Evolutionary conservation across 106 monocot species (phyloP).

Genomic region (Amphibolis antarctica): DNA sequence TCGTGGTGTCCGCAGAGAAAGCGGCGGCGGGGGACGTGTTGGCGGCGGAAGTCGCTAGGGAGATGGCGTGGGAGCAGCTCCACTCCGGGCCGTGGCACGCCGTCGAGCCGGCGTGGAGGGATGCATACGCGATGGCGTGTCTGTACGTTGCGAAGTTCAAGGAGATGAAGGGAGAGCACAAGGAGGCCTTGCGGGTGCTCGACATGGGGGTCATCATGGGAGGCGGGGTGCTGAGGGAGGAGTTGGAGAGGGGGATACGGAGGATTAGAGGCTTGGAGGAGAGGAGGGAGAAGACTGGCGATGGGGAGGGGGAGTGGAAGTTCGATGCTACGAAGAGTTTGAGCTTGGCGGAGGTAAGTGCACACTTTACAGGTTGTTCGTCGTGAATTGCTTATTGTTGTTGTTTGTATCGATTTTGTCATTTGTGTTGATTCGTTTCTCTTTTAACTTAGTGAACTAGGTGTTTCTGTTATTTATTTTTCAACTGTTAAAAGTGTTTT

Average conservation of each 20-base stretch:
- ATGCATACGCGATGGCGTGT: slow-evolving; percentile 67
- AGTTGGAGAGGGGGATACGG: slow-evolving; percentile 28
- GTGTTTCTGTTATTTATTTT: background rate
- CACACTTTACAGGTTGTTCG: background rate
- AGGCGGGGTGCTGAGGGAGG: slow-evolving; percentile 34
- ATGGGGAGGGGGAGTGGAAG: background rate
- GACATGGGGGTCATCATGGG: slow-evolving; percentile 74
- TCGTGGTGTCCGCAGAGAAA: slow-evolving; percentile 42
- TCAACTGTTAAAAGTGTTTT: background rate
- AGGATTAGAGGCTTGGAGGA: slow-evolving; percentile 10
- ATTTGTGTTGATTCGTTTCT: background rate
- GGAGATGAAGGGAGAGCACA: slow-evolving; percentile 20
- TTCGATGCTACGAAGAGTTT: slow-evolving; percentile 2
- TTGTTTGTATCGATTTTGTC: background rate
- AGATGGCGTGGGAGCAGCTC: slow-evolving; percentile 90
- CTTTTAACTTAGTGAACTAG: background rate
- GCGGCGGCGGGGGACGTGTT: slow-evolving; percentile 43
- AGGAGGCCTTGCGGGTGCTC: slow-evolving; percentile 39
- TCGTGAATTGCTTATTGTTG: background rate
- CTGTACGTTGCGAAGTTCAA: slow-evolving; percentile 41
- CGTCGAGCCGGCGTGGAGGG: slow-evolving; percentile 53
- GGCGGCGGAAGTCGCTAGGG: slow-evolving; percentile 64
- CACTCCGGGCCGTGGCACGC: slow-evolving; percentile 59
- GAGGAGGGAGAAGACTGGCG: background rate
- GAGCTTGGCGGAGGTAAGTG: slow-evolving; percentile 8